Evolutionary conservation across 176 grass and related monocot species (phyloP).

Genomic region (Phoenix roebelenii): DNA sequence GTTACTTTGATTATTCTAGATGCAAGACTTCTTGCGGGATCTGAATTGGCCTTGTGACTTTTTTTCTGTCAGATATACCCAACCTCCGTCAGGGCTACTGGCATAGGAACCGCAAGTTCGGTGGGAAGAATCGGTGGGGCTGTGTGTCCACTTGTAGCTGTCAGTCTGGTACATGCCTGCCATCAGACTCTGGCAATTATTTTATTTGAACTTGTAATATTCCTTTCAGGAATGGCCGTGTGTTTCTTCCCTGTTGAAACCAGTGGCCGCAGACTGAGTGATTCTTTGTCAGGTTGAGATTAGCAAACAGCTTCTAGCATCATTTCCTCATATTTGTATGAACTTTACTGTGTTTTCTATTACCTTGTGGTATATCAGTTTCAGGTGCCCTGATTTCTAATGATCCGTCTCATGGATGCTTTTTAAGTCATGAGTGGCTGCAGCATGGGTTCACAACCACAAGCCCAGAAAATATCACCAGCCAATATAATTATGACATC

Average conservation of each 20-base stretch:
- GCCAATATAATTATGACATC: too few relatives aligned
- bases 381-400: too few relatives aligned
- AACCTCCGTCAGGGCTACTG: constrained; percentile 70
- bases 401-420: too few relatives aligned
- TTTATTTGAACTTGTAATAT: constrained; percentile 64
- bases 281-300: constrained; percentile 36
- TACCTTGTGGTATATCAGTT: too few relatives aligned
- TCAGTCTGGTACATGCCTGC: constrained; percentile 68
- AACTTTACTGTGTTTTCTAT: too few relatives aligned
- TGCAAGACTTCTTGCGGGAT: too few relatives aligned
- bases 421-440: too few relatives aligned
- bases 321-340: too few relatives aligned
- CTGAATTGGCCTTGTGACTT: too few relatives aligned
- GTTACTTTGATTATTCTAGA: too few relatives aligned
- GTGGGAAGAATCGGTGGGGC: constrained; percentile 71
- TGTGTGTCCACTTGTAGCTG: constrained; percentile 72
- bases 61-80: constrained; percentile 62
- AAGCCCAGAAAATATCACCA: too few relatives aligned
- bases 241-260: constrained; percentile 81
- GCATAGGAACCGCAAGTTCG: constrained; percentile 59
- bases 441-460: too few relatives aligned
- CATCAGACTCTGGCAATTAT: constrained; percentile 50
- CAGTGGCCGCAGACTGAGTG: constrained; percentile 53
- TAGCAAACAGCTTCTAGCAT: not conserved
- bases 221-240: constrained; percentile 37